Evolutionary conservation across 2,329 filamentous ascomycete species (phyloP), one percentile per base, ranked within the genome.

Genomic region (Pseudonectria foliicola): DNA sequence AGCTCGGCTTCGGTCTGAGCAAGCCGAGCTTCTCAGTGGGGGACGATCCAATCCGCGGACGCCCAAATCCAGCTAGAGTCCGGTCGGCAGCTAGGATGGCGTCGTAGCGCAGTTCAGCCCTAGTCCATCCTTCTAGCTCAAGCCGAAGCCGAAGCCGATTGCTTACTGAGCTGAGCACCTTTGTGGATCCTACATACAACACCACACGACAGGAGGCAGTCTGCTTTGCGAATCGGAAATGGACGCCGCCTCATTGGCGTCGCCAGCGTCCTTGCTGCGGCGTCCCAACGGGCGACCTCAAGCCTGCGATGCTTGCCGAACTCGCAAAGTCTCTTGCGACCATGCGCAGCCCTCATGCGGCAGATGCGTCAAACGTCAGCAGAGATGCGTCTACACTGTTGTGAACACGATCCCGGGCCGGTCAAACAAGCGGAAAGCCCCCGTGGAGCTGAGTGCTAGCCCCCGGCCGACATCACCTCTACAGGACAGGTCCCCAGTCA

Each of bases 321-420:
- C 54, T 34, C 59, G 63, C 12, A 67, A 67, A 38, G 58, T 67
- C 6, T 63, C 64, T 6, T 68, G 65, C 46, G 63, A 68, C 37
- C 63, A 67, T 35, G 42, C 41, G 0, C 56, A 60, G n/a, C 65
- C 65, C 0, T 40, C 57, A 12, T 68, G 64, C 41, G 49, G 51
- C 26, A 54, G 64, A 25, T 68, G 64, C 40, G 53, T 42, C 30
- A 61, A 60, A 43, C 47, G 59, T 10, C 56, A 53, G 18, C 52
- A 59, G 29, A 37, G 50, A 3, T 68, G 65, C 37, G 46, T 64
- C 2, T 68, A 68, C 40, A 46, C 51, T n/a, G 35, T 43, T 29
- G 33, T 42, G 24, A 36, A 40, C 24, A 33, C 44, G 32, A 45
- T 43, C 14, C 43, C 35, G n/a, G 47, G 46, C 18, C 5, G 18